phyloP scores from a whole-genome alignment of 768 basidiomycete genomes.

The Cyclocybe cylindracea region DNA sequence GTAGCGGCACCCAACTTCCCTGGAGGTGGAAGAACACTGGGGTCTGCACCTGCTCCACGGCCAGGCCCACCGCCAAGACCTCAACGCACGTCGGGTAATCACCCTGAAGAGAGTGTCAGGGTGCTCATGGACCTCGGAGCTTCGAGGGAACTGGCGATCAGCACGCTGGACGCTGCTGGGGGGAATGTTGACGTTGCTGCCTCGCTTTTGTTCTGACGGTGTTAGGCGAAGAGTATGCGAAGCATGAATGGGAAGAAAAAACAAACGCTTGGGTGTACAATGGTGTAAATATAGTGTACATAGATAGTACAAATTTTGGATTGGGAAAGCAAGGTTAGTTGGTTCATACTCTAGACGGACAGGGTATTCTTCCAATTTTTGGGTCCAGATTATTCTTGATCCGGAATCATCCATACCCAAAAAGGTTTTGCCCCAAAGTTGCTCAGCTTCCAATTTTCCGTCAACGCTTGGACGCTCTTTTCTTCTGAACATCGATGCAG shows the following conservation, averaged over 20 bases:
- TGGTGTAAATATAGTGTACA: conserved; percentile 14
- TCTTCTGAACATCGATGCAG: conserved; percentile 26
- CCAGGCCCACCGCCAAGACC: conserved; percentile 20
- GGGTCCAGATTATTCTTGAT: too few species aligned
- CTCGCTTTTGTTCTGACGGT: conserved; percentile 70
- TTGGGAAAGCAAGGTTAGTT: not conserved
- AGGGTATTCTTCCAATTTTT: not conserved
- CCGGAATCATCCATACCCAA: too few species aligned
- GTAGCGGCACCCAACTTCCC: conserved; percentile 48
- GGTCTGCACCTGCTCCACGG: conserved; percentile 38
- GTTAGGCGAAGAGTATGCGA: not conserved
- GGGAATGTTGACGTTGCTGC: conserved; percentile 91
- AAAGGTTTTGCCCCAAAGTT: not conserved
- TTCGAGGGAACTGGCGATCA: conserved; percentile 74
- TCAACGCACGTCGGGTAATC: conserved; percentile 17
- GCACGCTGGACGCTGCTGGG: conserved; percentile 71
- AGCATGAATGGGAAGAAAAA: not conserved
- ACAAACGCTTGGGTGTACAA: not conserved
- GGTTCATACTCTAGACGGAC: not conserved
- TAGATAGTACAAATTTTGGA: not conserved
- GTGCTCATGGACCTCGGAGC: conserved; percentile 79
- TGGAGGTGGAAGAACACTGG: conserved; percentile 66
- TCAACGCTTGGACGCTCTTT: not conserved
- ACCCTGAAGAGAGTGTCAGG: conserved; percentile 63
- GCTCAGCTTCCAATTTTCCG: not conserved